A percentile compares a stretch with the other conserved stretches of the same genome.
phyloP scores from a whole-genome alignment of 2,329 filamentous ascomycete genomes.

The Cladorrhinum sp. region DNA sequence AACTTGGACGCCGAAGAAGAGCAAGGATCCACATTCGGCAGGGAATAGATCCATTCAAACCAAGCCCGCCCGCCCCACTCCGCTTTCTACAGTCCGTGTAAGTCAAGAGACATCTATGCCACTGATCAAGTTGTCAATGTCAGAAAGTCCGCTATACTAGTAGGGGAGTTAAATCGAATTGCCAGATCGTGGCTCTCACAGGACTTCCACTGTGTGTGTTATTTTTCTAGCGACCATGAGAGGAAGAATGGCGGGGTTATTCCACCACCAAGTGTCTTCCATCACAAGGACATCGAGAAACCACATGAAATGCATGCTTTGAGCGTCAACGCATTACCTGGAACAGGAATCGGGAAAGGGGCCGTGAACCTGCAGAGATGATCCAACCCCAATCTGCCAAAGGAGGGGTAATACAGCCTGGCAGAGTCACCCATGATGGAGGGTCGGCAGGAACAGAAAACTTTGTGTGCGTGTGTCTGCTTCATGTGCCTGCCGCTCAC shows the following conservation, averaged over 20 bases:
- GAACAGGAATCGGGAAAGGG: neutral
- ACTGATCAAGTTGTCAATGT: no score
- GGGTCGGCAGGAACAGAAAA: conserved; percentile 21
- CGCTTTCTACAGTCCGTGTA: no score
- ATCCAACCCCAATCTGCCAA: neutral
- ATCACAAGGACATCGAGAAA: neutral
- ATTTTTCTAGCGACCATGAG: neutral
- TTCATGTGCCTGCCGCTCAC: conserved; percentile 5
- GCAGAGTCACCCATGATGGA: conserved; percentile 1
- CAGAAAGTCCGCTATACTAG: no score
- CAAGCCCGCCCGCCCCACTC: no score
- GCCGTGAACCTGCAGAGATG: neutral
- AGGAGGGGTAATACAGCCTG: neutral
- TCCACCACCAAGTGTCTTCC: neutral
- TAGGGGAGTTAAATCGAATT: no score
- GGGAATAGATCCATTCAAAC: no score
- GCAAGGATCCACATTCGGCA: no score
- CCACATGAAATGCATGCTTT: neutral
- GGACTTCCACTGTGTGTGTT: no score
- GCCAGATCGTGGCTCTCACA: no score
- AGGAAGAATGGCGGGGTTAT: neutral
- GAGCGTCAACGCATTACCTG: neutral
- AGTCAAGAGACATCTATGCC: no score
- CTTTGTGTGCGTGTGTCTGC: no score
- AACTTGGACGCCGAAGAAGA: no score